Base-by-base conservation (phyloP, 2,329 filamentous ascomycete genomes). In the Colletotrichum paranaense region DNA sequence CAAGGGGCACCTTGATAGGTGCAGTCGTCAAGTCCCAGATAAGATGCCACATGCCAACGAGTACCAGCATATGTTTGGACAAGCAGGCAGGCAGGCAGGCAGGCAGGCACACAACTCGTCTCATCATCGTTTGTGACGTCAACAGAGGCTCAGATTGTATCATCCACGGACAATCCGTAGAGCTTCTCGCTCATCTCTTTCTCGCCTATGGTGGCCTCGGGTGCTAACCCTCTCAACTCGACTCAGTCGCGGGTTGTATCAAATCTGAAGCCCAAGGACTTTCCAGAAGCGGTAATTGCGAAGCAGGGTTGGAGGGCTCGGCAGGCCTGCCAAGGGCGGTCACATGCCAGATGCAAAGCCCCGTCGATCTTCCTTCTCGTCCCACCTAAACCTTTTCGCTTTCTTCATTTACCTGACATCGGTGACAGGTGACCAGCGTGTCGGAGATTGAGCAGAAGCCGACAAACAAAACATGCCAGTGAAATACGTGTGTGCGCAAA, bases 101-200 rank as follows among this genome's bases (percentile, higher is more conserved):
- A 38, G 12, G 35, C 35, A 38, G 11, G 14, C 35, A 42, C 19
- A n/a, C 19, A 24, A 9, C 46, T 64, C 62, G 35, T 26, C 35
- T 46, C 59, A 12, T 70, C 16, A 12, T 60, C n/a, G 24, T 19
- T 22, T n/a, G 55, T 73, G 70, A 65, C 70, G 66, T 70, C 70
- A 35, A 60, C 11, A 38, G 30, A 46, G 66, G 46, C 46, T 35
- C 59, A 11, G 30, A n/a, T 60, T 60, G 70, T 65, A 69, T 73
- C 70, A 73, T 69, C 53, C 32, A 49, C 59, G 30, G 42, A 22
- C 49, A 24, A 8, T 56, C 24, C 52, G n/a, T 24, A 55, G 52
- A 22, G 65, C 11, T 46, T 30, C 63, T 46, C 28, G 22, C 24
- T 59, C 42, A 49, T 38, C 14, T 38, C 26, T 57, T 52, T 22